Conservation (phyloP, 2,329 filamentous ascomycete species). For the Fulvia fulva region DNA sequence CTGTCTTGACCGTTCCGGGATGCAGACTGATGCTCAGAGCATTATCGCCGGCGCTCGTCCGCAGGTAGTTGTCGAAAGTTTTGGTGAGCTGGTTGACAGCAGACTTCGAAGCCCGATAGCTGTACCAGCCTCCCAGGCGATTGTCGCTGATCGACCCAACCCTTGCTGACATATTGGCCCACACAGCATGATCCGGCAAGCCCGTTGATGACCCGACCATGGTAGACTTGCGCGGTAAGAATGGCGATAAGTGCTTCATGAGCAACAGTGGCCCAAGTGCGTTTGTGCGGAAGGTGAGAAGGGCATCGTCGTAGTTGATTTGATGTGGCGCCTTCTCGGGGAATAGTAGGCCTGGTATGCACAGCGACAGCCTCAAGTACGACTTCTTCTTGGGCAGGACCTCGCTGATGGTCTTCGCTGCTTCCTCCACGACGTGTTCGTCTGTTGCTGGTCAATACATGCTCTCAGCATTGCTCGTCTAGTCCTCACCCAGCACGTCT, state of each 20-base stretch:
- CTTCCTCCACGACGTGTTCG: slow-evolving; percentile 57
- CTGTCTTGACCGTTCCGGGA: slow-evolving; percentile 76
- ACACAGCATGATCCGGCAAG: slow-evolving; percentile 54
- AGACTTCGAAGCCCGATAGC: slow-evolving; percentile 72
- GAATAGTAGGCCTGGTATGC: slow-evolving; percentile 66
- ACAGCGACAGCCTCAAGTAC: slow-evolving; percentile 66
- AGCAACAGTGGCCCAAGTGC: slow-evolving; percentile 69
- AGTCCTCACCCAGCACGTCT: slow-evolving; percentile 54
- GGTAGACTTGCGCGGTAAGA: slow-evolving; percentile 60
- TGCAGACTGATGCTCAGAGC: slow-evolving; percentile 69
- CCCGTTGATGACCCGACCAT: slow-evolving; percentile 31
- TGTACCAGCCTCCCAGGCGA: slow-evolving; percentile 72
- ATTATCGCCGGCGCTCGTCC: slow-evolving; percentile 53
- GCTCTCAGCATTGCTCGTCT: background rate
- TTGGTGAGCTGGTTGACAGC: slow-evolving; percentile 68
- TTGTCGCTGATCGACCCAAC: slow-evolving; percentile 74
- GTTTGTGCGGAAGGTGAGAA: slow-evolving; percentile 71
- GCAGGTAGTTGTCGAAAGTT: slow-evolving; percentile 66
- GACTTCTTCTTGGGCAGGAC: slow-evolving; percentile 38
- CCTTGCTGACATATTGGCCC: slow-evolving; percentile 72
- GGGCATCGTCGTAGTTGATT: slow-evolving; percentile 57
- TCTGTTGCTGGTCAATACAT: slow-evolving; percentile 39
- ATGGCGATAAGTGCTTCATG: slow-evolving; percentile 68
- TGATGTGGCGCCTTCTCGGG: slow-evolving; percentile 68
- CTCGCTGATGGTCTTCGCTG: slow-evolving; percentile 45